phyloP scores from a whole-genome alignment of 768 basidiomycete genomes.

The Phanerochaete carnosa region DNA sequence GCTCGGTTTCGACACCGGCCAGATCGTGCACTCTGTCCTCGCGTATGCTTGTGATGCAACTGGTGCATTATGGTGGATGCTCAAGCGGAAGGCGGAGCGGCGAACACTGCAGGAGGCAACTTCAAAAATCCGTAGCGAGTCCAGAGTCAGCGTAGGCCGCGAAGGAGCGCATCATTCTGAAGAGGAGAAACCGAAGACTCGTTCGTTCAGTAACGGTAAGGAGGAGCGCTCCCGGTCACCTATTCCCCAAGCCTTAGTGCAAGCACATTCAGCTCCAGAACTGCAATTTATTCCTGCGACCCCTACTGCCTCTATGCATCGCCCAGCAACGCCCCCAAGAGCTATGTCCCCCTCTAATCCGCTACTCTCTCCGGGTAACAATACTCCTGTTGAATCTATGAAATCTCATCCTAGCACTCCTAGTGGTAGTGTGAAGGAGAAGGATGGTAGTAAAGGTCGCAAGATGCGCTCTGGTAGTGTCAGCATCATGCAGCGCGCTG shows the following conservation, averaged over 20 bases:
- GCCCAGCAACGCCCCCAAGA: slow-evolving; percentile 51
- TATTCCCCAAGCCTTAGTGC: slow-evolving; percentile 22
- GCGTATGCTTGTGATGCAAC: slow-evolving; percentile 90
- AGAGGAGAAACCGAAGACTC: slow-evolving; percentile 9
- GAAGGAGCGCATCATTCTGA: background rate
- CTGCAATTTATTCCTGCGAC: slow-evolving; percentile 73
- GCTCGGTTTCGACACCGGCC: slow-evolving; percentile 89
- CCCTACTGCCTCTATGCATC: slow-evolving; percentile 44
- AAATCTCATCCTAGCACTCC: slow-evolving; percentile 71
- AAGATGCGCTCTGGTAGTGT: slow-evolving; percentile 86
- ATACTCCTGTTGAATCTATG: slow-evolving; percentile 46
- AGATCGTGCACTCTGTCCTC: slow-evolving; percentile 91
- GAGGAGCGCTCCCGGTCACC: slow-evolving; percentile 12
- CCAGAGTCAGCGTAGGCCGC: slow-evolving; percentile 15
- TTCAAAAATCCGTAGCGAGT: slow-evolving; percentile 17
- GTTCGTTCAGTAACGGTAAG: slow-evolving; percentile 4
- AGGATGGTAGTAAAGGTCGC: slow-evolving; percentile 47
- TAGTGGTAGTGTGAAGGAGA: slow-evolving; percentile 55
- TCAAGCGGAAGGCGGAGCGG: slow-evolving; percentile 77
- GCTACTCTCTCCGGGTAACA: slow-evolving; percentile 51
- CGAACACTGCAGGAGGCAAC: slow-evolving; percentile 39
- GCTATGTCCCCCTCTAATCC: slow-evolving; percentile 30
- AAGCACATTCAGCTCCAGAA: slow-evolving; percentile 19
- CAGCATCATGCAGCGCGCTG: slow-evolving; percentile 94
- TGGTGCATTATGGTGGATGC: slow-evolving; percentile 95